A percentile compares a stretch with the other conserved stretches of the same genome.
These are phyloP conservation scores for Euphorbia pulcherrima DNA, from an alignment of 345 rosid species.

Conservation along the genomic window DNA sequence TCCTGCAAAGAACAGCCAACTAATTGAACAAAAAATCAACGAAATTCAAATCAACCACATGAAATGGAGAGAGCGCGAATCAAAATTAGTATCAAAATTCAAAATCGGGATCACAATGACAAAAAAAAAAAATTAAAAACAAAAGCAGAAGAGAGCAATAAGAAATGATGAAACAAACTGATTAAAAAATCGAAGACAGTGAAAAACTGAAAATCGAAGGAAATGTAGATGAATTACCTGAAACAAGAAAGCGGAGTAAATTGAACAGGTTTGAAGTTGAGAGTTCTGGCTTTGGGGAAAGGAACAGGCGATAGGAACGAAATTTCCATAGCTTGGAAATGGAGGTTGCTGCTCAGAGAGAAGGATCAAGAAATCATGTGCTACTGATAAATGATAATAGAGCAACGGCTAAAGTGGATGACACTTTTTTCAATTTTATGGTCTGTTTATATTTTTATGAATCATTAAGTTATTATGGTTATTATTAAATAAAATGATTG, in stretches of 20 bases:
- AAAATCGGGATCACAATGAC: too few species aligned
- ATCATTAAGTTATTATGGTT: too few species aligned
- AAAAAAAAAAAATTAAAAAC: too few species aligned
- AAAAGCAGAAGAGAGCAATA: too few species aligned
- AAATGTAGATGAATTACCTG: slow-evolving; percentile 10
- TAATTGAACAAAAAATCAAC: not conserved
- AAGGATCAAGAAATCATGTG: not conserved
- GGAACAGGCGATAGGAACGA: slow-evolving; percentile 23
- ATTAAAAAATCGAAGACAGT: not conserved
- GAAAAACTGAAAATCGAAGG: not conserved
- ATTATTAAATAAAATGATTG: not conserved
- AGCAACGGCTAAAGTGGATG: not conserved
- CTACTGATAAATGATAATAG: not conserved
- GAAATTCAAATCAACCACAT: not conserved
- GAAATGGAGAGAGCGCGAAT: not conserved
- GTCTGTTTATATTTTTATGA: too few species aligned
- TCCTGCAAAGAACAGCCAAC: slow-evolving; percentile 26
- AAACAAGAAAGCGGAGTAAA: slow-evolving; percentile 17
- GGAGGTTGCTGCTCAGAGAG: not conserved
- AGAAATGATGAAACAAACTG: too few species aligned
- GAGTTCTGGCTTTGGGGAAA: slow-evolving; percentile 8
- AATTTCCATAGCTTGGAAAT: slow-evolving; percentile 23
- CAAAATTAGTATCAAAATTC: too few species aligned
- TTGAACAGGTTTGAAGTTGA: slow-evolving; percentile 9
- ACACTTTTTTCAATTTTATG: not conserved